Evolutionary conservation across 352 stramenopile species (phyloP).

Genomic region (Phytopythium cucurbitacearum): DNA sequence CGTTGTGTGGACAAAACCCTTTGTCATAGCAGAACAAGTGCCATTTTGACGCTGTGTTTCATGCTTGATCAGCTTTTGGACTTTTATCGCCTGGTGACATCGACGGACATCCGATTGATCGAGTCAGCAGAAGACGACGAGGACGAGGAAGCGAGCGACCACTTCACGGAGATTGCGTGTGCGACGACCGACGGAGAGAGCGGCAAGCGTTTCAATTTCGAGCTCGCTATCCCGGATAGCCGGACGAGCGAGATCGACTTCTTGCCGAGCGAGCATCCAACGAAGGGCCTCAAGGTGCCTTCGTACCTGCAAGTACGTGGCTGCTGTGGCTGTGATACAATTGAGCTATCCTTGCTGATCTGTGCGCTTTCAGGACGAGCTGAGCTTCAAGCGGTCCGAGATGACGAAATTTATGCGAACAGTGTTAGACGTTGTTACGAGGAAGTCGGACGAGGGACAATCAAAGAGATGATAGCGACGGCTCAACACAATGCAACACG

Average conservation of each 20-base stretch:
- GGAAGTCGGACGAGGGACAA: slow-evolving; percentile 25
- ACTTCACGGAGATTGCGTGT: slow-evolving; percentile 65
- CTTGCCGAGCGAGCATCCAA: slow-evolving; percentile 52
- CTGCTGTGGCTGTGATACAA: neutral
- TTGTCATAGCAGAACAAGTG: neutral
- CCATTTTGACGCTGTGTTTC: slow-evolving; percentile 1
- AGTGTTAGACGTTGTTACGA: slow-evolving; percentile 77
- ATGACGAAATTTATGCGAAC: slow-evolving; percentile 85
- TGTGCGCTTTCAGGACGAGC: slow-evolving; percentile 43
- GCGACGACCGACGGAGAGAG: slow-evolving; percentile 60
- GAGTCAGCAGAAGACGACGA: slow-evolving; percentile 53
- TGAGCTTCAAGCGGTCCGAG: slow-evolving; percentile 76
- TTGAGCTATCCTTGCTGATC: slow-evolving; percentile 3
- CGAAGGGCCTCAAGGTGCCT: slow-evolving; percentile 48
- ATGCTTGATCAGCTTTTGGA: slow-evolving; percentile 53
- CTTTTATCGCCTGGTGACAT: slow-evolving; percentile 73
- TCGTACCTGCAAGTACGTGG: slow-evolving; percentile 68
- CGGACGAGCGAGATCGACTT: slow-evolving; percentile 78
- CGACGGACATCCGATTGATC: slow-evolving; percentile 73
- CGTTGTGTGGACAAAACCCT: neutral
- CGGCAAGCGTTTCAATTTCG: slow-evolving; percentile 69
- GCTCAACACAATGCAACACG: too few species aligned
- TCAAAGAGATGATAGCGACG: slow-evolving; percentile 3
- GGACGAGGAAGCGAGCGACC: slow-evolving; percentile 21
- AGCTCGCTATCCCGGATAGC: slow-evolving; percentile 62